Conservation (phyloP, 495 filamentous ascomycete genomes). For the Glarea lozoyensis region DNA sequence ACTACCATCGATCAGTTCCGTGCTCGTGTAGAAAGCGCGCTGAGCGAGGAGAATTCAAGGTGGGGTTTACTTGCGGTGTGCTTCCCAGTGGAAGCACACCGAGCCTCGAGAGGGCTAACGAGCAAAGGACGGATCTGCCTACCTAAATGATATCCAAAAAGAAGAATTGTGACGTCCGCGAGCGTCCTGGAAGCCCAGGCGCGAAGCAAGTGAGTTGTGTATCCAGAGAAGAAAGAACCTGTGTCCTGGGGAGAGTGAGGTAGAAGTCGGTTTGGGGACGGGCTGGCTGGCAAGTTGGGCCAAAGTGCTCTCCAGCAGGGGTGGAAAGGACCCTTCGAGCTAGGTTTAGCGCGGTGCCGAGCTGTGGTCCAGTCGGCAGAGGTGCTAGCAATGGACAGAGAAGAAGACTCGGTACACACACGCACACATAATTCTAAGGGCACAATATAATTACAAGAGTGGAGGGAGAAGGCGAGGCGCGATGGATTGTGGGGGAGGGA, state of each 20-base stretch:
- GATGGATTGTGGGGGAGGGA: slow-evolving; percentile 17
- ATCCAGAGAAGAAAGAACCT: slow-evolving; percentile 7
- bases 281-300: not conserved
- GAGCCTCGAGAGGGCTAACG: not conserved
- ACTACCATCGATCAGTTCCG: slow-evolving; percentile 5
- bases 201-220: slow-evolving; percentile 11
- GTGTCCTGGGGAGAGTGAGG: no score
- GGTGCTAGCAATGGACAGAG: no score
- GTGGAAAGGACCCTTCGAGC: not conserved
- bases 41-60: slow-evolving; percentile 11
- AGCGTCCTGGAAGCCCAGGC: slow-evolving; percentile 16
- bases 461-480: slow-evolving; percentile 26
- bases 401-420: no score
- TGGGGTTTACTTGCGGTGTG: slow-evolving; percentile 12
- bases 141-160: slow-evolving; percentile 15
- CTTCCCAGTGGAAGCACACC: not conserved
- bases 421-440: no score
- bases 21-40: not conserved
- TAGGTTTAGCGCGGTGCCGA: not conserved
- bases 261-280: slow-evolving; percentile 2
- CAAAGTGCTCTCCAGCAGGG: not conserved
- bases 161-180: not conserved
- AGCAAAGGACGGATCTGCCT: not conserved
- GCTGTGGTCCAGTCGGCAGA: no score
- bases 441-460: slow-evolving; percentile 21